A percentile compares a stretch with the other conserved stretches of the same genome.
Evolutionary conservation across 2,329 filamentous ascomycete genomes (phyloP).

Genomic region (Didymella pinodella): DNA sequence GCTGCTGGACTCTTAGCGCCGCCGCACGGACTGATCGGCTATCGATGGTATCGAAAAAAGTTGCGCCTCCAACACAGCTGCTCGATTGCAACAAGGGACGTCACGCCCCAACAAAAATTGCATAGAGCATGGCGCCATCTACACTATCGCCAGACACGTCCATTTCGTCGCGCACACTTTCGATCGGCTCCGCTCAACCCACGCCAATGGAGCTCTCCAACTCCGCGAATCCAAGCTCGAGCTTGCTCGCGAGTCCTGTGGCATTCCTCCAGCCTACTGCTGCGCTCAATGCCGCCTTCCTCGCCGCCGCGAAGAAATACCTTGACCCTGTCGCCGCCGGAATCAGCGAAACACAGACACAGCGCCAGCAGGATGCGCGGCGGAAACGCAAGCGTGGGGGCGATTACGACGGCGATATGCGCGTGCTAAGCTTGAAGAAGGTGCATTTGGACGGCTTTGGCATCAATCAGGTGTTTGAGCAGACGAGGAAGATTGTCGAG

Average conservation of each 20-base stretch:
- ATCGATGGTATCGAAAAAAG: slow-evolving; percentile 19
- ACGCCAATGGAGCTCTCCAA: slow-evolving; percentile 43
- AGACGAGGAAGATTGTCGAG: slow-evolving; percentile 83
- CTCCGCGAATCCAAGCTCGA: slow-evolving; percentile 62
- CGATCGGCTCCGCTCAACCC: slow-evolving; percentile 46
- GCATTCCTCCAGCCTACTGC: slow-evolving; percentile 77
- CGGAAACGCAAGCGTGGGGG: slow-evolving; percentile 79
- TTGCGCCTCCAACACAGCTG: neutral
- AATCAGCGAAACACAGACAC: slow-evolving; percentile 75
- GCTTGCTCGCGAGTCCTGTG: slow-evolving; percentile 70
- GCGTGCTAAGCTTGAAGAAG: slow-evolving; percentile 77
- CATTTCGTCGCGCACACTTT: slow-evolving; percentile 52
- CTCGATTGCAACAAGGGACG: neutral
- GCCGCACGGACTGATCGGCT: slow-evolving; percentile 1
- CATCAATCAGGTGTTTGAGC: slow-evolving; percentile 91
- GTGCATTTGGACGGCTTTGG: slow-evolving; percentile 88
- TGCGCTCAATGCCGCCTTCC: slow-evolving; percentile 71
- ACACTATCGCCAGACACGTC: slow-evolving; percentile 50
- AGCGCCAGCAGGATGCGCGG: slow-evolving; percentile 70
- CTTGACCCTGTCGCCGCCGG: slow-evolving; percentile 79
- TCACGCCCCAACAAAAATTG: neutral
- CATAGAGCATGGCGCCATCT: slow-evolving; percentile 42
- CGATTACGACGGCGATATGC: slow-evolving; percentile 54
- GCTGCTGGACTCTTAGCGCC: neutral
- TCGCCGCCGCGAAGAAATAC: slow-evolving; percentile 79